Evolutionary conservation across 345 rosid species (phyloP).

Genomic region (Syzygium grande): DNA sequence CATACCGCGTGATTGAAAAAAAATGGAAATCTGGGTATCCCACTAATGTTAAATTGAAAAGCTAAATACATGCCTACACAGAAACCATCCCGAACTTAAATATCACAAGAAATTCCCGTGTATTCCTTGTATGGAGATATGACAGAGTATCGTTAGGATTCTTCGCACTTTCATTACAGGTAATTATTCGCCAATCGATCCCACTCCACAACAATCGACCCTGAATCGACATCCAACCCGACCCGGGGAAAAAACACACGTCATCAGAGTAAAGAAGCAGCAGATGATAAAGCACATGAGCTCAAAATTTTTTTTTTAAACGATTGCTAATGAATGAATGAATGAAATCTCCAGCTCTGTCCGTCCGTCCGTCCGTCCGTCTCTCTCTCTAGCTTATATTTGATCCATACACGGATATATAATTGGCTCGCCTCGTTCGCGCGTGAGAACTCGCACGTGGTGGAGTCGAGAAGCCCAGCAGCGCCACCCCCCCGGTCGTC

Average conservation of each 20-base stretch:
- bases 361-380: not conserved
- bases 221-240: not conserved
- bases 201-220: not conserved
- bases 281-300: not conserved
- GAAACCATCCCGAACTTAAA: not conserved
- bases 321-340: not conserved
- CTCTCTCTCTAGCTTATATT: not conserved
- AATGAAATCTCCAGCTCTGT: not conserved
- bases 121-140: not conserved
- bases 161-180: rapidly evolving
- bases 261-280: not conserved
- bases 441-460: conserved; percentile 5
- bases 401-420: not conserved
- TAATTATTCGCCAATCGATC: not conserved
- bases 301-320: not conserved
- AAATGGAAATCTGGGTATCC: not conserved
- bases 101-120: not conserved
- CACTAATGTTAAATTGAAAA: not conserved
- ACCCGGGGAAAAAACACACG: not conserved
- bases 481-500: not conserved
- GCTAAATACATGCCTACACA: not conserved
- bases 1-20: not conserved
- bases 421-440: not conserved
- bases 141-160: not conserved
- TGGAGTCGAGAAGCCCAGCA: not conserved